Evolutionary conservation across 75 land plant genomes (phyloP).

Genomic region (Cryptomeria japonica): DNA sequence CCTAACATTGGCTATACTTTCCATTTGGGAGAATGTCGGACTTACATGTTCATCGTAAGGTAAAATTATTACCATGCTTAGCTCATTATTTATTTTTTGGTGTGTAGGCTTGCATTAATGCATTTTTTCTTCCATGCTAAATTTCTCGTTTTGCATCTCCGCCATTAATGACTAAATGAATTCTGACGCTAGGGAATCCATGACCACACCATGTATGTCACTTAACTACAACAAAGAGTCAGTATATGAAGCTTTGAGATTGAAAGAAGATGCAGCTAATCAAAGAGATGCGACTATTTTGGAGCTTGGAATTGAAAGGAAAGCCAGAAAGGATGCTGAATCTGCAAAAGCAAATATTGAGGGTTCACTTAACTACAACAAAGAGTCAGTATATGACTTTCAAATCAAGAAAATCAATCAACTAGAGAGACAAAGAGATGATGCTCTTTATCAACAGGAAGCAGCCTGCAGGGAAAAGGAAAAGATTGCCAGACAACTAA

Average conservation of each 20-base stretch:
- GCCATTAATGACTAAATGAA: constrained; percentile 8
- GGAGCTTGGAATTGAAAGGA: too few relatives aligned
- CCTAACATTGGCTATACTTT: neutral
- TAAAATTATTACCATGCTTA: neutral
- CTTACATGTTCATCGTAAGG: neutral
- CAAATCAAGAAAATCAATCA: constrained; percentile 18
- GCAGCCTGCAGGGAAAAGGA: too few relatives aligned
- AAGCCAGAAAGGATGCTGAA: too few relatives aligned
- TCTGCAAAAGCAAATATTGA: too few relatives aligned
- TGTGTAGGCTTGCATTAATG: neutral
- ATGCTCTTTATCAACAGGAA: constrained; percentile 5
- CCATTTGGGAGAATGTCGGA: neutral
- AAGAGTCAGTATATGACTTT: neutral
- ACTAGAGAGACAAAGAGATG: constrained; percentile 38
- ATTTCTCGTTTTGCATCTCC: neutral
- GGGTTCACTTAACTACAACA: neutral
- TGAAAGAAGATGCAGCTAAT: too few relatives aligned
- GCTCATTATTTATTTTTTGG: too few relatives aligned
- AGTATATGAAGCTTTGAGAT: neutral
- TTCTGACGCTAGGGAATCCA: constrained; percentile 12
- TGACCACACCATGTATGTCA: neutral
- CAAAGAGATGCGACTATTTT: too few relatives aligned
- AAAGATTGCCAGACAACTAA: neutral
- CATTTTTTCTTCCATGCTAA: neutral
- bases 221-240: too few relatives aligned